Evolutionary conservation across 2,329 filamentous ascomycete genomes (phyloP), one percentile per base, ranked within the genome.

Genomic region (Fusarium sp.): DNA sequence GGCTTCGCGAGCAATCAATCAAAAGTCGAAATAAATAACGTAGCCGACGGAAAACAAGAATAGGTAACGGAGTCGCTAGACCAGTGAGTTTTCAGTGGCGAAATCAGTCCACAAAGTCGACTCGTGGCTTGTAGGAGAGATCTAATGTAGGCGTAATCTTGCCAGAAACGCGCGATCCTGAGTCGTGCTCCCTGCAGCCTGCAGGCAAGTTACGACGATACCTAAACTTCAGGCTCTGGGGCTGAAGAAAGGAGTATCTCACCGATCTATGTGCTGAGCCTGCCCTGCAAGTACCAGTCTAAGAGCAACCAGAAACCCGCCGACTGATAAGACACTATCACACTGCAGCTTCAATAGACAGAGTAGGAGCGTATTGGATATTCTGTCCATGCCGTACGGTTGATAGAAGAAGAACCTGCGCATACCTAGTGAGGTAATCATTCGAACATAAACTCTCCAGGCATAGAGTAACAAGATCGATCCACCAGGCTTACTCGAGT

Each of bases 161-260:
- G 64, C 59, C 46, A 67, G 52, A 50, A 60, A 50, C 42, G 65
- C 55, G 54, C 40, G 53, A 62, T 45, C 64, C 71, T 73, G 73
- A 75, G 73, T 76, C 73, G 73, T 74, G 71, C 63, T 61, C 62
- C 72, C 62, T 73, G 69, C 49, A 58, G 45, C 62, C 53, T 64
- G 48, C 42, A 54, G 33, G 37, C 60, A 52, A 38, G 45, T 40
- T 53, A 20, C 20, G n/a, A 30, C 40, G 38, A 61, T 50, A 37
- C 23, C 20, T 35, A 20, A 56, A 27, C 50, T 42, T 27, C 15
- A 41, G 37, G 40, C 15, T 20, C 20, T 32, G n/a, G n/a, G 20
- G 23, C 14, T 40, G 35, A 37, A 53, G 38, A 26, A 32, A 33
- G 15, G 20, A n/a, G 6, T 20, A 20, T 20, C 27, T 33, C 20